phyloP scores from a whole-genome alignment of 2,329 filamentous ascomycete species.

The Rhynchosporium agropyri region DNA sequence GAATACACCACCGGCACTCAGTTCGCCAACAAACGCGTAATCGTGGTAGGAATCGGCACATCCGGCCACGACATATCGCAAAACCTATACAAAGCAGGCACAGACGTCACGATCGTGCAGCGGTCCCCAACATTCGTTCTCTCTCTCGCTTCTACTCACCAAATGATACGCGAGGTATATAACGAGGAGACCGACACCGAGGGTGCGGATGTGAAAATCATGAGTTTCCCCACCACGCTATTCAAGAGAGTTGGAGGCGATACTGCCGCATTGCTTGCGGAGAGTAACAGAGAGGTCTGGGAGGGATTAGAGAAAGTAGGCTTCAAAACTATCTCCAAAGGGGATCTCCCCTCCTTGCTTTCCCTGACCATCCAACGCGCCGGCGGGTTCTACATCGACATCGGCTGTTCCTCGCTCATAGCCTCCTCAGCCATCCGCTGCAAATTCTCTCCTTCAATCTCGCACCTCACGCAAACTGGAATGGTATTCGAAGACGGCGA shows the following conservation, averaged over 20 bases:
- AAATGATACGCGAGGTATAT: background rate
- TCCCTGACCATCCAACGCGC: conserved; percentile 57
- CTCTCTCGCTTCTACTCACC: background rate
- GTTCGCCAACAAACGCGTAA: conserved; percentile 56
- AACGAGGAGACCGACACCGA: conserved; percentile 40
- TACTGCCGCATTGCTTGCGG: conserved; percentile 43
- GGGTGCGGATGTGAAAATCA: conserved; percentile 63
- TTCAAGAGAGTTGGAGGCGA: conserved; percentile 60
- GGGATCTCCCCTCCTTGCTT: conserved; percentile 54
- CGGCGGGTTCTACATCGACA: conserved; percentile 60
- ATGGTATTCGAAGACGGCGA: conserved; percentile 48
- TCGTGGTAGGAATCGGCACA: conserved; percentile 69
- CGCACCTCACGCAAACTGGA: conserved; percentile 44
- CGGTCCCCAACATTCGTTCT: conserved; percentile 42
- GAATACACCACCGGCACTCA: conserved; percentile 47
- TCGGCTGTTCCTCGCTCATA: conserved; percentile 54
- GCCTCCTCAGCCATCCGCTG: conserved; percentile 54
- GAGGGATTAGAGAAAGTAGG: conserved; percentile 55
- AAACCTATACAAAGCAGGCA: conserved; percentile 66
- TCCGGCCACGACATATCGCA: conserved; percentile 70
- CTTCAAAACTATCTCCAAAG: conserved; percentile 59
- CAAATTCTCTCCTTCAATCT: conserved; percentile 49
- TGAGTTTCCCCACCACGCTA: conserved; percentile 59
- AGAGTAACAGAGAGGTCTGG: conserved; percentile 44
- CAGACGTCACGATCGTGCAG: conserved; percentile 69